phyloP scores from a whole-genome alignment of 306 rosid genomes.

The Gillenia trifoliata region DNA sequence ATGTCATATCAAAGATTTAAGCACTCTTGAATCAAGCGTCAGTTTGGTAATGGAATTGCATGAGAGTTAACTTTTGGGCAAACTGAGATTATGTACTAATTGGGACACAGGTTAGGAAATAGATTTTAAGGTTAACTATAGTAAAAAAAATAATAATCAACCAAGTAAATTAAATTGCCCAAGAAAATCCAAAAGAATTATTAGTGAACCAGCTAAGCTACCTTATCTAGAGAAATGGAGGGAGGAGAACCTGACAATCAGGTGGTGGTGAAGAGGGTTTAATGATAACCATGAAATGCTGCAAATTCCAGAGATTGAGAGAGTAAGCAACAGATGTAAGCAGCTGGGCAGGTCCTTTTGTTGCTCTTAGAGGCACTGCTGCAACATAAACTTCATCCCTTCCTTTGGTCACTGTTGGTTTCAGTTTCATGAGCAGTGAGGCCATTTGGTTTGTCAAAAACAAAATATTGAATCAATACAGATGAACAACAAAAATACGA shows the following conservation, averaged over 20 bases:
- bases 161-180: background rate
- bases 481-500: background rate
- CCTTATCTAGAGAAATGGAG: constrained; percentile 4
- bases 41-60: background rate
- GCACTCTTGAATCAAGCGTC: background rate
- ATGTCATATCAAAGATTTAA: no score
- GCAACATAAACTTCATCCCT: constrained; percentile 80
- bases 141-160: no score
- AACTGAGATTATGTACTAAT: no score
- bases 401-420: constrained; percentile 22
- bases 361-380: constrained; percentile 75
- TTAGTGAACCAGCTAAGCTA: background rate
- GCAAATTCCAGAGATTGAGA: constrained; percentile 73
- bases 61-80: background rate
- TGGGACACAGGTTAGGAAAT: no score
- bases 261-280: constrained; percentile 43
- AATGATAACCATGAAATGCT: constrained; percentile 83
- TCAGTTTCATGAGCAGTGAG: constrained; percentile 13
- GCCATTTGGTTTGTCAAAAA: constrained; percentile 29
- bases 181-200: background rate
- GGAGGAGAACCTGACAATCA: constrained; percentile 50
- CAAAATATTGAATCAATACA: background rate
- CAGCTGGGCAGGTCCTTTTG: constrained; percentile 82
- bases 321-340: constrained; percentile 66
- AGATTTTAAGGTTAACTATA: no score